Percentiles rank a stretch among this genome's conserved stretches.
Conservation (phyloP, 352 stramenopile species). For the Phytophthora litchii region DNA sequence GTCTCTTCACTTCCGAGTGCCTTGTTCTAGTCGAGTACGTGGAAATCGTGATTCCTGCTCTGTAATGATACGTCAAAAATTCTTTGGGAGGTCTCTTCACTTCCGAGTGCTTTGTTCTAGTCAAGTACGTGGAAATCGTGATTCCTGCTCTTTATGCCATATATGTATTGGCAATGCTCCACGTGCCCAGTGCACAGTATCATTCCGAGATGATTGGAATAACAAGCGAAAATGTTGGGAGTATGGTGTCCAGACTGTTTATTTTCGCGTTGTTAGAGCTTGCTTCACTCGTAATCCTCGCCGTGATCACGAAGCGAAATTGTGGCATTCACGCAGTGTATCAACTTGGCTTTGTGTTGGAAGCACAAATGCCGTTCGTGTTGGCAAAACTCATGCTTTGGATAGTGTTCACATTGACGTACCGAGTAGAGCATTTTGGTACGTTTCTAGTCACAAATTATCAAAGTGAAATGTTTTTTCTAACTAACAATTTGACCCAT, state of each 20-base stretch:
- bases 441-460: slow-evolving; percentile 3
- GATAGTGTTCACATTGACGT: slow-evolving; percentile 16
- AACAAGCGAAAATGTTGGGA: neutral
- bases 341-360: slow-evolving; percentile 34
- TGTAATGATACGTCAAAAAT: neutral
- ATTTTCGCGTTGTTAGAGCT: slow-evolving; percentile 25
- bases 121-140: slow-evolving; percentile 3
- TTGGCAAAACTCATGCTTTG: slow-evolving; percentile 23
- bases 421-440: slow-evolving; percentile 15
- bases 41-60: neutral
- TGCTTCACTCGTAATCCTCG: slow-evolving; percentile 18
- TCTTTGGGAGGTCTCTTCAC: slow-evolving; percentile 2
- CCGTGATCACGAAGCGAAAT: slow-evolving; percentile 15
- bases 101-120: slow-evolving; percentile 1
- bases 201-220: slow-evolving; percentile 14
- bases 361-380: slow-evolving; percentile 21
- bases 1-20: slow-evolving; percentile 3
- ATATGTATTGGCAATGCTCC: neutral
- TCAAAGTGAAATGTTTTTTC: too few relatives aligned
- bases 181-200: neutral
- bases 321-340: slow-evolving; percentile 23
- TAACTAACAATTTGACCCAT: too few relatives aligned
- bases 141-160: neutral
- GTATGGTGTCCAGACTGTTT: slow-evolving; percentile 15
- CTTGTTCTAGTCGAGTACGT: slow-evolving; percentile 3